Conservation (phyloP, 257 asterid species). For the Solanum appendiculatum region DNA sequence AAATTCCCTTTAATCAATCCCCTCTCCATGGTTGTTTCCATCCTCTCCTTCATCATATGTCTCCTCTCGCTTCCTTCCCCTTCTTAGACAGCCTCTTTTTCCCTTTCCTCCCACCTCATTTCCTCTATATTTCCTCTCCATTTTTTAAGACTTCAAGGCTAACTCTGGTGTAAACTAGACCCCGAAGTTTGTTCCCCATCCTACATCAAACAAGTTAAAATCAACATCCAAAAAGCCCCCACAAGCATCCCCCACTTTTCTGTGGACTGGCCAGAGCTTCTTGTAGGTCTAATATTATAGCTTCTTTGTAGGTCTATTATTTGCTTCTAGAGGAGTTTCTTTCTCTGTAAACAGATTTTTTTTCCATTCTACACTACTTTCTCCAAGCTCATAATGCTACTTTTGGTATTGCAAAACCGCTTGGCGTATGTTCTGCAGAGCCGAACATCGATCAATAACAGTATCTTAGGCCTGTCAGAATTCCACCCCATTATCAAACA, state of each 20-base stretch:
- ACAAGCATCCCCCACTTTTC: neutral
- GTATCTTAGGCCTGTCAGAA: conserved; percentile 87
- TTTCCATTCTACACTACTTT: conserved; percentile 56
- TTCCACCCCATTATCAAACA: conserved; percentile 88
- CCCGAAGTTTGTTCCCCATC: neutral
- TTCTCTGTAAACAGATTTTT: neutral
- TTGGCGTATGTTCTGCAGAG: conserved; percentile 87
- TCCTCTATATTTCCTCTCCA: neutral
- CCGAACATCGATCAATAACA: conserved; percentile 77
- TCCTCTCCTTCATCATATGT: neutral
- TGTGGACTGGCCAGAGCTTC: neutral
- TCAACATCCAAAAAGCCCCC: neutral
- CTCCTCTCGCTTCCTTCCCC: neutral
- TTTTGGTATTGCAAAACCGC: conserved; percentile 89
- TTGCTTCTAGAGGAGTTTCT: neutral
- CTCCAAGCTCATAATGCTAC: conserved; percentile 87
- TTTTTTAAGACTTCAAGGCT: neutral
- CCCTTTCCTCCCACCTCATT: neutral
- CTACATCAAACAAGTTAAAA: neutral
- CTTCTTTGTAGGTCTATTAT: neutral
- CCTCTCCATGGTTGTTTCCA: neutral
- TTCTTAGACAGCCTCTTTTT: neutral
- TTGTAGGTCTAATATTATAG: neutral
- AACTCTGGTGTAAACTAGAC: neutral
- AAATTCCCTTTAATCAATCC: neutral